A percentile compares a stretch with the other conserved stretches of the same genome.
These are phyloP conservation scores for Colletotrichum nymphaeae DNA, from an alignment of 2,329 filamentous ascomycete species.

Conservation along the genomic window DNA sequence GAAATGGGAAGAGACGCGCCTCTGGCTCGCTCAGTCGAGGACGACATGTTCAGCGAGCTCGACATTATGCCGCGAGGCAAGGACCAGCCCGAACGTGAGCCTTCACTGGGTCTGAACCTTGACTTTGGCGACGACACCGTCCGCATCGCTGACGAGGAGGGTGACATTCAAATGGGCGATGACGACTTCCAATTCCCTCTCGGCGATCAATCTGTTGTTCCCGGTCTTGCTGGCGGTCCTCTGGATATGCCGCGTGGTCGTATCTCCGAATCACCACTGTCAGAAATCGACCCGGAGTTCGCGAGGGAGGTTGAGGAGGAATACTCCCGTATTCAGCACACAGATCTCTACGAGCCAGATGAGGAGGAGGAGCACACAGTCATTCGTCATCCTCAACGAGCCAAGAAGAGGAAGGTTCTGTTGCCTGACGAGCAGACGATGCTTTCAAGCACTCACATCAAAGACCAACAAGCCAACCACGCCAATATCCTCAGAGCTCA, in stretches of 20 bases:
- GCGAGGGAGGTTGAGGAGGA: constrained; percentile 70
- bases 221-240: constrained; percentile 58
- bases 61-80: constrained; percentile 69
- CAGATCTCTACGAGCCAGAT: constrained; percentile 71
- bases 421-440: constrained; percentile 85
- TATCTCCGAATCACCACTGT: constrained; percentile 77
- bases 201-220: constrained; percentile 68
- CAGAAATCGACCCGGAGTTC: constrained; percentile 74
- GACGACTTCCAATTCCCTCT: constrained; percentile 68
- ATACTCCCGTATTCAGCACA: constrained; percentile 61
- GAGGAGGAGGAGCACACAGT: constrained; percentile 68
- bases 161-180: constrained; percentile 70
- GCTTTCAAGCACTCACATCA: constrained; percentile 81
- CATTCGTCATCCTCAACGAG: constrained; percentile 76
- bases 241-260: constrained; percentile 64
- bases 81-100: constrained; percentile 65
- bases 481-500: constrained; percentile 87
- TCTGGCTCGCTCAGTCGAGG: constrained; percentile 72
- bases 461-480: constrained; percentile 86
- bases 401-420: constrained; percentile 82
- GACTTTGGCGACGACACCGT: constrained; percentile 66
- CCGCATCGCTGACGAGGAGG: constrained; percentile 72
- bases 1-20: constrained; percentile 93
- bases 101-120: constrained; percentile 64
- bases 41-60: constrained; percentile 75